Evolutionary conservation across 805 yeast genomes (phyloP).

Genomic region (Groenewaldozyma tartarivorans): DNA sequence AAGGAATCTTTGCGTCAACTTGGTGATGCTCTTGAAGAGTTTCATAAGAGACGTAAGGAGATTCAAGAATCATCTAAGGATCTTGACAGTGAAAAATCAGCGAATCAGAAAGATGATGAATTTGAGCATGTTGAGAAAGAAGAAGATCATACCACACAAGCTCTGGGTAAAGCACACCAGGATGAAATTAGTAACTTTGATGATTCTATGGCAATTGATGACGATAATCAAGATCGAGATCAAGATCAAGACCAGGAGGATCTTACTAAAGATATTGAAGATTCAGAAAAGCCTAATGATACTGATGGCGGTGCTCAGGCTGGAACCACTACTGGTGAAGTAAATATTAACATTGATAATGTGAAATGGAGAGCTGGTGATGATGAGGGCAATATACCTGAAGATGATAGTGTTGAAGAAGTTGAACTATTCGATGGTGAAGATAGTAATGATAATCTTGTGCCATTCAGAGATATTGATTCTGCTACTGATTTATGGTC

Average conservation of each 20-base stretch:
- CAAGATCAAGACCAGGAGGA: constrained; percentile 16
- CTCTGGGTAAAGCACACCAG: constrained; percentile 78
- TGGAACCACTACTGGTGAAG: constrained; percentile 15
- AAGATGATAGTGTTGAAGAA: constrained; percentile 23
- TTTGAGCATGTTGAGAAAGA: constrained; percentile 43
- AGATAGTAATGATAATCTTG: constrained; percentile 14
- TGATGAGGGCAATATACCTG: constrained; percentile 22
- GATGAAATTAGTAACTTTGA: constrained; percentile 69
- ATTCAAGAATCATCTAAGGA: constrained; percentile 57
- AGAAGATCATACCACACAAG: constrained; percentile 75
- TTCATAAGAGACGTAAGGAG: constrained; percentile 82
- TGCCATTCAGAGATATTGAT: constrained; percentile 44
- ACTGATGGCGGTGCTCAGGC: constrained; percentile 17
- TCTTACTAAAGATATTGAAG: constrained; percentile 24
- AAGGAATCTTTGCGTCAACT: constrained; percentile 67
- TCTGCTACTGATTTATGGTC: constrained; percentile 77
- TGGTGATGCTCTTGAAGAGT: constrained; percentile 87
- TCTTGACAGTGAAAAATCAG: constrained; percentile 27
- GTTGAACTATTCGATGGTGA: constrained; percentile 19
- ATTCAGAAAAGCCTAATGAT: constrained; percentile 24
- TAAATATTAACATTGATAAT: constrained; percentile 15
- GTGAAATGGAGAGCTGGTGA: constrained; percentile 14
- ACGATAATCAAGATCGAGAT: constrained; percentile 17
- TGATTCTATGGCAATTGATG: constrained; percentile 29
- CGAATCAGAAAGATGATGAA: constrained; percentile 62